These are phyloP conservation scores for Venturia nashicola DNA, from an alignment of 2,329 filamentous ascomycete species.

Conservation along the genomic window DNA sequence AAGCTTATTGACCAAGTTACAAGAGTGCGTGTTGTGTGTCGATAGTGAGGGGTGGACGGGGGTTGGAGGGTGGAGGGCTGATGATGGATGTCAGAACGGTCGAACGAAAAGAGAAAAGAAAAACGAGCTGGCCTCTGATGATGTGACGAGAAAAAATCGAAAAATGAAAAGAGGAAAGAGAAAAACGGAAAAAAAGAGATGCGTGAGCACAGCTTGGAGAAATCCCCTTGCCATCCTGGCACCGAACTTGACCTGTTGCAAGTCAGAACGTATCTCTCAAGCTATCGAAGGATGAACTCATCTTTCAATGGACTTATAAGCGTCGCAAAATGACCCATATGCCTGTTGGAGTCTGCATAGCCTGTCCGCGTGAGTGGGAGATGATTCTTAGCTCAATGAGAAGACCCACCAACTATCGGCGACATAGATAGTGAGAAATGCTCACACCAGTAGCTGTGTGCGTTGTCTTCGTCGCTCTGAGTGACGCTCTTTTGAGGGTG, in stretches of 20 bases:
- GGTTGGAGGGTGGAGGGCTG: neutral
- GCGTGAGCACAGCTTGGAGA: neutral
- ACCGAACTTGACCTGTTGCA: neutral
- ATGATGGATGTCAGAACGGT: neutral
- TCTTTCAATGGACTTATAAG: neutral
- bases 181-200: neutral
- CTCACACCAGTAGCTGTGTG: no score
- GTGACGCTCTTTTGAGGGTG: neutral
- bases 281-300: neutral
- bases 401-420: neutral
- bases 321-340: neutral
- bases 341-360: neutral
- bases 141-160: neutral
- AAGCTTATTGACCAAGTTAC: neutral
- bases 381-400: neutral
- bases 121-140: neutral
- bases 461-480: neutral
- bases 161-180: neutral
- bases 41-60: neutral
- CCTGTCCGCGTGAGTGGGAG: neutral
- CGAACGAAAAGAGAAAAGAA: neutral
- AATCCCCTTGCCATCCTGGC: neutral
- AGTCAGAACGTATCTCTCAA: neutral
- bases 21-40: neutral
- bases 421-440: neutral